Percentiles rank a stretch among this genome's conserved stretches.
Evolutionary conservation across 2,329 filamentous ascomycete genomes (phyloP).

Genomic region (Aspergillus arachidicola): DNA sequence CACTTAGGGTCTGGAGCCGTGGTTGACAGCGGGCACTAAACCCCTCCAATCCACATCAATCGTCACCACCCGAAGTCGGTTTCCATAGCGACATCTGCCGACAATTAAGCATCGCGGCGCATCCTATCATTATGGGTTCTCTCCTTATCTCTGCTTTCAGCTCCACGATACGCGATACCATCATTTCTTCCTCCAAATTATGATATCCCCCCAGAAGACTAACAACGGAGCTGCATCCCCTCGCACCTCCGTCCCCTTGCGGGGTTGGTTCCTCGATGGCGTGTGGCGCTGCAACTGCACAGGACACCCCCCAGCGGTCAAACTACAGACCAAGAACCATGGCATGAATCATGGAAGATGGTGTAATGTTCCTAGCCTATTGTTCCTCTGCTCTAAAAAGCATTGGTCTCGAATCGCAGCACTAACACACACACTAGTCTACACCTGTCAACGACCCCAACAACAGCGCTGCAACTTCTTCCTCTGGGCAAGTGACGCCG

Average conservation of each 20-base stretch:
- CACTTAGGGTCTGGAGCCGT: background rate
- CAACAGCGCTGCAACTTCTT: constrained; percentile 60
- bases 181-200: constrained; percentile 10
- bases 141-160: background rate
- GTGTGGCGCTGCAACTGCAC: constrained; percentile 60
- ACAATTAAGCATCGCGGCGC: background rate
- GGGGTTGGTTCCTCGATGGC: constrained; percentile 46
- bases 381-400: background rate
- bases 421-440: constrained; percentile 44
- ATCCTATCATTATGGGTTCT: background rate
- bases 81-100: constrained; percentile 25
- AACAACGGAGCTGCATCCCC: constrained; percentile 18
- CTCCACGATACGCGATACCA: background rate
- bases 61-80: constrained; percentile 12
- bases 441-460: constrained; percentile 58
- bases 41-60: constrained; percentile 1
- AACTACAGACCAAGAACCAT: constrained; percentile 61
- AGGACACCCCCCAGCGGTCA: constrained; percentile 55
- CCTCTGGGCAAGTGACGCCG: constrained; percentile 62
- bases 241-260: constrained; percentile 25
- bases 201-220: constrained; percentile 28
- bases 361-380: constrained; percentile 41
- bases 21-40: constrained; percentile 7
- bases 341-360: constrained; percentile 58
- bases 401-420: background rate